Percentiles rank a stretch among this genome's conserved stretches.
Evolutionary conservation across 1,284 basidiomycete species (phyloP).

Genomic region (Tilletia caries): DNA sequence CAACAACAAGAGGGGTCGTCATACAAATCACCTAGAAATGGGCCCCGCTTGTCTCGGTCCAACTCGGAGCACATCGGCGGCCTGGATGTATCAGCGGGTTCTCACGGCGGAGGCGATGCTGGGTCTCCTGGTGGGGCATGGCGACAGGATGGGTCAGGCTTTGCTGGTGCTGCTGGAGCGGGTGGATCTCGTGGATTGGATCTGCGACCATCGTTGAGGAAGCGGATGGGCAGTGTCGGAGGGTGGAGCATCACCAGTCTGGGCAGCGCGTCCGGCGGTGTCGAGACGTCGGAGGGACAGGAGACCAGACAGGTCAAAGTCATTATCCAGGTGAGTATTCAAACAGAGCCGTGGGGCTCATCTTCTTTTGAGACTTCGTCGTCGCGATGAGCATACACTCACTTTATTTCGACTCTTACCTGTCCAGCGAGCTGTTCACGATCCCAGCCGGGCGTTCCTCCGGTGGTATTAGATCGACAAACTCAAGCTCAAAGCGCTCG

Average conservation of each 20-base stretch:
- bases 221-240: slow-evolving; percentile 3
- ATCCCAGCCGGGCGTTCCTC: slow-evolving; percentile 2
- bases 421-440: slow-evolving; percentile 3
- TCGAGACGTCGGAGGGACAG: not conserved
- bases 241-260: slow-evolving; percentile 11
- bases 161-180: not conserved
- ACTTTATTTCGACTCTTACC: not conserved
- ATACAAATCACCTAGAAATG: not conserved
- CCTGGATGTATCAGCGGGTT: too few species aligned
- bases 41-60: not conserved
- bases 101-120: too few species aligned
- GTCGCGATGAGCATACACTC: too few species aligned
- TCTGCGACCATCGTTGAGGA: slow-evolving; percentile 1
- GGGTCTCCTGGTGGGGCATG: too few species aligned
- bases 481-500: too few species aligned
- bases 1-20: too few species aligned
- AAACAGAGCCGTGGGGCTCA: too few species aligned
- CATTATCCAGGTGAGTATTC: slow-evolving; percentile 8
- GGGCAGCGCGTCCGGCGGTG: not conserved
- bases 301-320: not conserved
- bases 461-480: slow-evolving; percentile 10
- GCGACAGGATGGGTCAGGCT: too few species aligned
- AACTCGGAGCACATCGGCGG: not conserved
- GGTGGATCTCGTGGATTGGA: not conserved
- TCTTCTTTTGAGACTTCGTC: too few species aligned